Evolutionary conservation across 2,329 filamentous ascomycete species (phyloP), one percentile per base, ranked within the genome.

Genomic region (Ascocoryne sarcoides): DNA sequence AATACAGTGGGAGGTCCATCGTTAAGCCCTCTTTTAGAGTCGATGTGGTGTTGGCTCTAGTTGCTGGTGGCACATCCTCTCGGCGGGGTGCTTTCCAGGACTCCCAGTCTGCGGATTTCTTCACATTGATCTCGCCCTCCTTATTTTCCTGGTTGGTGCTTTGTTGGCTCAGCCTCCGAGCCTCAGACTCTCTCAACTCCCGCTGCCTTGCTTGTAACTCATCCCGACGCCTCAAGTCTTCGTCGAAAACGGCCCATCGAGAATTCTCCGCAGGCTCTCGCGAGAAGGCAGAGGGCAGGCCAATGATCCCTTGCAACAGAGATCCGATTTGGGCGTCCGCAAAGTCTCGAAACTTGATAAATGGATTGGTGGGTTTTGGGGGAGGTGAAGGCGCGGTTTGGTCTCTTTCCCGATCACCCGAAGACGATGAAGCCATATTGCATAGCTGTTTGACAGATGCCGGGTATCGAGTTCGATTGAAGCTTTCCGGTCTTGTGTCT

Each of bases 291-390:
- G 57, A 58, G 4, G 58, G 58, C 12, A 60, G 42, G 9, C 58
- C 58, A 18, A 58, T 46, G 15, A 60, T 45, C 33, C 54, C 55
- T 47, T 60, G 57, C 7, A 60, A 45, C 8, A 60, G 37, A 37
- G 55, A 49, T 34, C 53, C 45, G 42, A 60, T 46, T 21, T 60
- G 51, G 5, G 47, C 32, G 44, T 60, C 56, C 26, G 51, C 51
- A 41, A 51, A 53, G 28, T 59, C 50, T 14, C 49, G 43, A 39
- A 60, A 59, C 15, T 50, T 52, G 42, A 59, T 51, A 43, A 60
- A 60, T 0, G 55, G 54, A 36, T 57, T 58, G 8, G 55, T 46
- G 20, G 41, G 28, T 29, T 51, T 52, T n/a, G 46, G 30, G 23
- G 23, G 23, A 26, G 23, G 23, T 7, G 7, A 12, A 26, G 23